Conservation (phyloP, 179 eudicot species). For the Monotropa hypopitys region DNA sequence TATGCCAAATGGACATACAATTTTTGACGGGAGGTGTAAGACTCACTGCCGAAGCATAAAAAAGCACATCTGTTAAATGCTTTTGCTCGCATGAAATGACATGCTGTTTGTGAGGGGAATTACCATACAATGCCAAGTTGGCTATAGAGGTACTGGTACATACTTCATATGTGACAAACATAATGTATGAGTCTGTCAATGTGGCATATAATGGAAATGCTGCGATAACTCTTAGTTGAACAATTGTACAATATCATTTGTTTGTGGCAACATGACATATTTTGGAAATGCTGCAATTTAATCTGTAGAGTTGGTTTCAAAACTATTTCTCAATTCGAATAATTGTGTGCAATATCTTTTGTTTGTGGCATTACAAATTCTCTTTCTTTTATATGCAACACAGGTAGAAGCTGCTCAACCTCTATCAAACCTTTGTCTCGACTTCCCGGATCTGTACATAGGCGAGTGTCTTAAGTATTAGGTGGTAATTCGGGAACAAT, state of each 20-base stretch:
- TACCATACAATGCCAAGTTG: not conserved
- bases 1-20: not conserved
- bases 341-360: not conserved
- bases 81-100: too few species aligned
- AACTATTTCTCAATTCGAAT: not conserved
- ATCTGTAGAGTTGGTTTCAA: too few species aligned
- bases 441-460: constrained; percentile 37
- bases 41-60: not conserved
- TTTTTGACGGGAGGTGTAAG: not conserved
- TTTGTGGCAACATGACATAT: not conserved
- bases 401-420: constrained; percentile 40
- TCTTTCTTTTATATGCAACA: not conserved
- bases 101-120: too few species aligned
- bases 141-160: not conserved
- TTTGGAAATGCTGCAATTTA: not conserved
- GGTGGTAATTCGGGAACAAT: not conserved
- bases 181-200: not conserved
- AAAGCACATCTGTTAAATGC: not conserved
- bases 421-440: constrained; percentile 27
- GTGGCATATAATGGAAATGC: not conserved
- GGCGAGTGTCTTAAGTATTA: constrained; percentile 14
- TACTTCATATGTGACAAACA: not conserved
- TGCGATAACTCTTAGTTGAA: not conserved
- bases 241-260: not conserved
- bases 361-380: not conserved